Evolutionary conservation across 2,329 filamentous ascomycete genomes (phyloP).

Genomic region (Zasmidium cellare): DNA sequence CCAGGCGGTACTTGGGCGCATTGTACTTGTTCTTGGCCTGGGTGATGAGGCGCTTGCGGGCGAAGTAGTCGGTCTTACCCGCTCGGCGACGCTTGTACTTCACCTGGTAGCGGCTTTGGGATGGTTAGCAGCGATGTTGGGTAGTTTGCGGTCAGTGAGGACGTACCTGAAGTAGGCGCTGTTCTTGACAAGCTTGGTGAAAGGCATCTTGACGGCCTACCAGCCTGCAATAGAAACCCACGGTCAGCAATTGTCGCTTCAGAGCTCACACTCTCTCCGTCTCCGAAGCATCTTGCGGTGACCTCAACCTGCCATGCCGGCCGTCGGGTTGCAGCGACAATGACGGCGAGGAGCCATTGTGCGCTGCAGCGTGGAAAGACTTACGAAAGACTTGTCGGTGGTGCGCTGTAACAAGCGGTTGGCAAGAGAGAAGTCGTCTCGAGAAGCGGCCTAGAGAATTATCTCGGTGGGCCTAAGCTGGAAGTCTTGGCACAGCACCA

Average conservation of each 20-base stretch:
- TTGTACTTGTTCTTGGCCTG: constrained; percentile 99
- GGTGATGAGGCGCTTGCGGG: constrained; percentile 98
- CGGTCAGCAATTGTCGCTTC: constrained; percentile 99
- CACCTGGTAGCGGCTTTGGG: constrained; percentile 88
- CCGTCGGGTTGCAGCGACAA: neutral
- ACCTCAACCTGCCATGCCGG: constrained; percentile 44
- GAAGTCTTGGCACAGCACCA: neutral
- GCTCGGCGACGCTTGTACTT: constrained; percentile 97
- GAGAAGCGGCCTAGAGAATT: too few species aligned
- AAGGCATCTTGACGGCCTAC: constrained; percentile 19
- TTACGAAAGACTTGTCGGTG: neutral
- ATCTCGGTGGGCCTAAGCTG: too few species aligned
- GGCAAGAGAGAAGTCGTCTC: neutral
- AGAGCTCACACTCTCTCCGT: constrained; percentile 56
- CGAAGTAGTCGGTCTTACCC: constrained; percentile 99
- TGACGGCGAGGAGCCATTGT: constrained; percentile 3
- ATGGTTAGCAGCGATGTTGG: constrained; percentile 11
- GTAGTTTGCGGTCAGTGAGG: constrained; percentile 6
- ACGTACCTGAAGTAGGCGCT: constrained; percentile 97
- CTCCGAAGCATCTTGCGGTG: constrained; percentile 99
- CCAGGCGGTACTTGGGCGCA: constrained; percentile 98
- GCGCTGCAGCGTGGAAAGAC: neutral
- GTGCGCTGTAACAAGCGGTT: neutral
- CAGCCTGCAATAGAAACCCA: constrained; percentile 49
- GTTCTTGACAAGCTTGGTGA: constrained; percentile 84